A percentile compares a stretch with the other conserved stretches of the same genome.
Evolutionary conservation across 441 rosid genomes (phyloP).

Genomic region (Croton setiger): DNA sequence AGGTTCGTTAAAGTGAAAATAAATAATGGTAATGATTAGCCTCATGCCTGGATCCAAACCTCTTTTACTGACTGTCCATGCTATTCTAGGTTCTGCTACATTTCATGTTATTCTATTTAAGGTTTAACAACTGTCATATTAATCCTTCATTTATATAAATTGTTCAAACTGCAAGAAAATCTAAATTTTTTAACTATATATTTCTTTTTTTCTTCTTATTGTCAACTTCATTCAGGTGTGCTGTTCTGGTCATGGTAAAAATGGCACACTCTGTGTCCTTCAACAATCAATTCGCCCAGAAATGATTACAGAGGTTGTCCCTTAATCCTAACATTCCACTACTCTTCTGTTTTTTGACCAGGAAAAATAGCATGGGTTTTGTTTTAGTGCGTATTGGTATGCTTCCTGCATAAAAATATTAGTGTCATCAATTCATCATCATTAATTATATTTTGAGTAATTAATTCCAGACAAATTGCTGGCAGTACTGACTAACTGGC

Average conservation of each 20-base stretch:
- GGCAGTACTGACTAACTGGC: background rate
- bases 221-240: slow-evolving; percentile 61
- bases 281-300: slow-evolving; percentile 98
- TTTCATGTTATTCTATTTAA: background rate
- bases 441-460: background rate
- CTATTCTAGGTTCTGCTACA: background rate
- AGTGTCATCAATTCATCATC: background rate
- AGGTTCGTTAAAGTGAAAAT: background rate
- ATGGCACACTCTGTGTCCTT: slow-evolving; percentile 85
- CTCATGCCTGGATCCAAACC: background rate
- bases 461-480: background rate
- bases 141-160: background rate
- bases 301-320: slow-evolving; percentile 88
- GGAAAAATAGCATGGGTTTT: background rate
- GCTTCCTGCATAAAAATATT: background rate
- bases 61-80: background rate
- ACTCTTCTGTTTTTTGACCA: background rate
- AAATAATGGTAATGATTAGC: background rate
- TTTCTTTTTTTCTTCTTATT: slow-evolving; percentile 10
- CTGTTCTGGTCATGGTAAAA: slow-evolving; percentile 99
- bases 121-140: background rate
- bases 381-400: background rate
- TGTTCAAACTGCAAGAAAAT: background rate
- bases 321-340: background rate
- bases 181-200: background rate